Conservation (phyloP, 2,329 filamentous ascomycete genomes). For the Aspergillus quadrilineatus region DNA sequence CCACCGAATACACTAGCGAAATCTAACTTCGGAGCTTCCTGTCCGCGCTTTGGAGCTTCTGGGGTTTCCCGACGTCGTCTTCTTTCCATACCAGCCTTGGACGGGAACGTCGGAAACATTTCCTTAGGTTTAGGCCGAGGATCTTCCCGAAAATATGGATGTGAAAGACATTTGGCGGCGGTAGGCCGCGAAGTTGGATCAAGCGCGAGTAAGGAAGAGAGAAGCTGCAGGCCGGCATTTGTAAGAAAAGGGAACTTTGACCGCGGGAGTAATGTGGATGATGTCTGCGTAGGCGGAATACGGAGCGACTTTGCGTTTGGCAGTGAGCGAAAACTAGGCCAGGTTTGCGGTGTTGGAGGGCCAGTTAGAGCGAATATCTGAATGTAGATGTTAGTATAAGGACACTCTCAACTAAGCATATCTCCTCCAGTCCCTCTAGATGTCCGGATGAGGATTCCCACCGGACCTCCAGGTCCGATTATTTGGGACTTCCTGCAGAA, state of each 20-base stretch:
- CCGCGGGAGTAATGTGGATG: slow-evolving; percentile 56
- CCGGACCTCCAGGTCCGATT: no score
- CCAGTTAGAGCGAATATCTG: slow-evolving; percentile 86
- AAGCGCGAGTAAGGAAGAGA: slow-evolving; percentile 69
- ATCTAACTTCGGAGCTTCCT: slow-evolving; percentile 63
- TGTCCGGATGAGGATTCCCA: no score
- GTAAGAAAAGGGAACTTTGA: slow-evolving; percentile 81
- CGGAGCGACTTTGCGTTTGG: slow-evolving; percentile 81
- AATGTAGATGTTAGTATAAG: slow-evolving; percentile 6
- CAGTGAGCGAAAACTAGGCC: slow-evolving; percentile 82
- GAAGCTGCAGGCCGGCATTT: slow-evolving; percentile 66
- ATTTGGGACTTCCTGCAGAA: no score
- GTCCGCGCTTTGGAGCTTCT: slow-evolving; percentile 77
- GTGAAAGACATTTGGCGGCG: slow-evolving; percentile 70
- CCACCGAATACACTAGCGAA: slow-evolving; percentile 71
- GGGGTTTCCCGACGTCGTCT: slow-evolving; percentile 71
- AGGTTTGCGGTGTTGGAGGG: slow-evolving; percentile 75
- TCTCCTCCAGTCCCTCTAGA: no score
- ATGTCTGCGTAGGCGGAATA: slow-evolving; percentile 54
- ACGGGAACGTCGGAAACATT: slow-evolving; percentile 96
- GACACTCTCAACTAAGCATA: no score
- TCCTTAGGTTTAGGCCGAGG: slow-evolving; percentile 85
- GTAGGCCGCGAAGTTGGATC: slow-evolving; percentile 71
- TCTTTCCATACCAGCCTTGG: slow-evolving; percentile 88
- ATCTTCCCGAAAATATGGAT: slow-evolving; percentile 84